These are phyloP conservation scores for Globisporangium middletonii DNA, from an alignment of 352 stramenopile genomes.

Conservation along the genomic window DNA sequence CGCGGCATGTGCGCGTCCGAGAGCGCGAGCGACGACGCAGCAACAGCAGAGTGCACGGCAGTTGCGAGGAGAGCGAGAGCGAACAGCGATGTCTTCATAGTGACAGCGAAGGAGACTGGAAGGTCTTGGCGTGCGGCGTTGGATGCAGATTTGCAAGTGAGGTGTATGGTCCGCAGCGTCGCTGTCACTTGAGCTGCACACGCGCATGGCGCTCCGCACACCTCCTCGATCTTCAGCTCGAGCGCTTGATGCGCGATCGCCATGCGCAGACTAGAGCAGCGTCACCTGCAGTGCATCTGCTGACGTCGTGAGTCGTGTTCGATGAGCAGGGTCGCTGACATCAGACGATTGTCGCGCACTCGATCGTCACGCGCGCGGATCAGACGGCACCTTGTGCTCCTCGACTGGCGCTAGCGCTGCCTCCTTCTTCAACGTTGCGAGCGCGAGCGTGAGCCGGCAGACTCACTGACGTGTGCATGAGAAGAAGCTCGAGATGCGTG, in stretches of 20 bases:
- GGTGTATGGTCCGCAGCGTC: background rate
- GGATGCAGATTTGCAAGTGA: constrained; percentile 35
- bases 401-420: too few species aligned
- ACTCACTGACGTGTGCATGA: too few species aligned
- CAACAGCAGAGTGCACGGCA: constrained; percentile 9
- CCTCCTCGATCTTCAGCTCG: too few species aligned
- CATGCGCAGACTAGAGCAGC: background rate
- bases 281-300: background rate
- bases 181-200: background rate
- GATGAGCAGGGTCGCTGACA: background rate
- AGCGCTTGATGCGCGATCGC: too few species aligned
- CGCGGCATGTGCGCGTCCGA: constrained; percentile 26
- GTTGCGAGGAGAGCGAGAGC: constrained; percentile 19
- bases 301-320: background rate
- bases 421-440: background rate
- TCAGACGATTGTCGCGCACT: constrained; percentile 2
- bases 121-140: background rate
- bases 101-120: constrained; percentile 14
- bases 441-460: too few species aligned
- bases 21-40: constrained; percentile 15
- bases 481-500: too few species aligned
- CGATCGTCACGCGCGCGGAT: constrained; percentile 6
- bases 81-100: constrained; percentile 29
- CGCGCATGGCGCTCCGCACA: background rate
- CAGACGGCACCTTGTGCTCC: background rate